A percentile compares a stretch with the other conserved stretches of the same genome.
phyloP scores from a whole-genome alignment of 257 asterid genomes.

The Galeopsis tetrahit region DNA sequence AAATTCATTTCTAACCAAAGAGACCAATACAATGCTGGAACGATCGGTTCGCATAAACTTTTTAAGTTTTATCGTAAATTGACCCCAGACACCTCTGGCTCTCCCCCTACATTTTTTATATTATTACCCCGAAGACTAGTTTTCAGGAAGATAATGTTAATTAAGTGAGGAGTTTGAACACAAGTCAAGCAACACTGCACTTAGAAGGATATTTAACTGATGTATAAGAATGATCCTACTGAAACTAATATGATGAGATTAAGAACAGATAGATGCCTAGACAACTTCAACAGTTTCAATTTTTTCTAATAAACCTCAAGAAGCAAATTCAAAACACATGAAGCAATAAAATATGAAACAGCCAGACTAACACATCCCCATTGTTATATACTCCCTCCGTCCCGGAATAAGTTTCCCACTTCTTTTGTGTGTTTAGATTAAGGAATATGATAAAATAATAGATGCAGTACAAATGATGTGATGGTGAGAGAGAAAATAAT shows the following conservation, averaged over 20 bases:
- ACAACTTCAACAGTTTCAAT: neutral
- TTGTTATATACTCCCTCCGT: no score
- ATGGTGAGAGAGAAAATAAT: no score
- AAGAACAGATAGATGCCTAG: neutral
- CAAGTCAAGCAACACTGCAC: neutral
- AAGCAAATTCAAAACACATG: neutral
- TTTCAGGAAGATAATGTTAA: neutral
- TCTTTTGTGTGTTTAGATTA: no score
- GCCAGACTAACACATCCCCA: slow-evolving; percentile 3
- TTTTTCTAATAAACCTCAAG: neutral
- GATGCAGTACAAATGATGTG: no score
- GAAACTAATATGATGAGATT: neutral
- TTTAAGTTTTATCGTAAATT: neutral
- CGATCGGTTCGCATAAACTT: neutral
- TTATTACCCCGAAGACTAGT: neutral
- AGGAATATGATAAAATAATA: no score
- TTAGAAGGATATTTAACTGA: slow-evolving; percentile 1
- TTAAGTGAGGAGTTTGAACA: neutral
- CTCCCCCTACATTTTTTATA: neutral
- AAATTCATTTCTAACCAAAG: neutral
- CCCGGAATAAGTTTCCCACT: no score
- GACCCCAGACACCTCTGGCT: neutral
- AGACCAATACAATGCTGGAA: neutral
- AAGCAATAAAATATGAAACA: slow-evolving; percentile 1
- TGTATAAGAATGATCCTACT: neutral